These are phyloP conservation scores for Brassica carinata DNA, from an alignment of 345 rosid species.

Conservation along the genomic window DNA sequence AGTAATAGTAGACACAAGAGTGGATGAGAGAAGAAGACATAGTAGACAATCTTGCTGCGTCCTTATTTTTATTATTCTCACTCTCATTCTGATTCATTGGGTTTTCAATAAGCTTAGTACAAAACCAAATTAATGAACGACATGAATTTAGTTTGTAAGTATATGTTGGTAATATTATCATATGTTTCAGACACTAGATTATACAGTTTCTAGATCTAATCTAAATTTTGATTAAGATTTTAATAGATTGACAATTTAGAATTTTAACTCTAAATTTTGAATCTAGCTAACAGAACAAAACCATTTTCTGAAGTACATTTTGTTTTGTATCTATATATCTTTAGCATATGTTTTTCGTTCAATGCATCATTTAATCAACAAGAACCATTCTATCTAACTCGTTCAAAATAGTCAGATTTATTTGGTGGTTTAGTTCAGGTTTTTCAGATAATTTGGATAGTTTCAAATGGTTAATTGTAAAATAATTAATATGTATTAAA, in stretches of 20 bases:
- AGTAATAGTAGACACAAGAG: constrained; percentile 6
- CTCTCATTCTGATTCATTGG: constrained; percentile 33
- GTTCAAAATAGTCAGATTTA: neutral
- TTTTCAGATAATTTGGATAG: too few relatives aligned
- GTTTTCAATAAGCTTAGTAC: constrained; percentile 12
- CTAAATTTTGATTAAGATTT: constrained; percentile 1
- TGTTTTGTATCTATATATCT: neutral
- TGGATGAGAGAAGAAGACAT: constrained; percentile 28
- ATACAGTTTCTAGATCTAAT: neutral
- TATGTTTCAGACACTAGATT: neutral
- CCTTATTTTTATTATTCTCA: constrained; percentile 16
- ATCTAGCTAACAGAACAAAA: neutral
- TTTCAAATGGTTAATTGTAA: too few relatives aligned
- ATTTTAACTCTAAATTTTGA: constrained; percentile 1
- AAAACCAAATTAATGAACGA: neutral
- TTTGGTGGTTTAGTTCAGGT: neutral
- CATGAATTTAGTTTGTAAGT: neutral
- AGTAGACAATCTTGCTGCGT: constrained; percentile 36
- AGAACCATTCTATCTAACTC: neutral
- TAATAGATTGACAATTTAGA: neutral
- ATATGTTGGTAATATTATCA: constrained; percentile 6
- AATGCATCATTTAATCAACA: neutral
- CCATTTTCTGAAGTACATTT: neutral
- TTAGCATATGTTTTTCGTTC: neutral
- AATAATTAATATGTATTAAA: too few relatives aligned